Evolutionary conservation across 2,329 filamentous ascomycete species (phyloP).

Genomic region (Ophiognomonia clavigignenti-juglandacearum): DNA sequence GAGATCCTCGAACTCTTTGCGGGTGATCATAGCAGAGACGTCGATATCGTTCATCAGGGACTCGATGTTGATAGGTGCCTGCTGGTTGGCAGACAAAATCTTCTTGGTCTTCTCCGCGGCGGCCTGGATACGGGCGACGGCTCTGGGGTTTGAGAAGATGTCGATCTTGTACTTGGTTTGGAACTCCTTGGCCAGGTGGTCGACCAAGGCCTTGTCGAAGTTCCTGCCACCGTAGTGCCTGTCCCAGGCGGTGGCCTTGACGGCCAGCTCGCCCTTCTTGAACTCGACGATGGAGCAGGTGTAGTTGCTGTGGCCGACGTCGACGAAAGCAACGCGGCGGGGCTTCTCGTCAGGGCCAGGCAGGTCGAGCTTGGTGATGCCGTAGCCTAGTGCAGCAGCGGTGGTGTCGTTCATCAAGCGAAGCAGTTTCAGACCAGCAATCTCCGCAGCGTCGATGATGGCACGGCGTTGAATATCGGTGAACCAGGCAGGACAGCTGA

Average conservation of each 20-base stretch:
- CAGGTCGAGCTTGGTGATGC: conserved; percentile 96
- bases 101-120: conserved; percentile 98
- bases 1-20: conserved; percentile 89
- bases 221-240: conserved; percentile 96
- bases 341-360: conserved; percentile 87
- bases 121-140: conserved; percentile 77
- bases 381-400: conserved; percentile 90
- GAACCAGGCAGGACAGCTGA: conserved; percentile 96
- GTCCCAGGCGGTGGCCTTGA: conserved; percentile 90
- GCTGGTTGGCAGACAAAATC: conserved; percentile 90
- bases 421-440: conserved; percentile 87
- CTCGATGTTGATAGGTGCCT: conserved; percentile 92
- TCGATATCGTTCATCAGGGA: conserved; percentile 98
- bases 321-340: conserved; percentile 83
- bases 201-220: conserved; percentile 91
- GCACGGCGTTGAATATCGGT: conserved; percentile 88
- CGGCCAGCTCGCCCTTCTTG: conserved; percentile 90
- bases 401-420: conserved; percentile 98
- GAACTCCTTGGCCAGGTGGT: conserved; percentile 94
- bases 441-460: conserved; percentile 86
- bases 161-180: conserved; percentile 98
- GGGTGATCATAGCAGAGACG: conserved; percentile 81
- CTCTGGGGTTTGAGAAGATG: conserved; percentile 85
- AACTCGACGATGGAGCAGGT: conserved; percentile 93
- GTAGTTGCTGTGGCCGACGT: conserved; percentile 96